A percentile compares a stretch with the other conserved stretches of the same genome.
These are phyloP conservation scores for Pseudofabraea citricarpa DNA, from an alignment of 2,329 filamentous ascomycete species.

Conservation along the genomic window DNA sequence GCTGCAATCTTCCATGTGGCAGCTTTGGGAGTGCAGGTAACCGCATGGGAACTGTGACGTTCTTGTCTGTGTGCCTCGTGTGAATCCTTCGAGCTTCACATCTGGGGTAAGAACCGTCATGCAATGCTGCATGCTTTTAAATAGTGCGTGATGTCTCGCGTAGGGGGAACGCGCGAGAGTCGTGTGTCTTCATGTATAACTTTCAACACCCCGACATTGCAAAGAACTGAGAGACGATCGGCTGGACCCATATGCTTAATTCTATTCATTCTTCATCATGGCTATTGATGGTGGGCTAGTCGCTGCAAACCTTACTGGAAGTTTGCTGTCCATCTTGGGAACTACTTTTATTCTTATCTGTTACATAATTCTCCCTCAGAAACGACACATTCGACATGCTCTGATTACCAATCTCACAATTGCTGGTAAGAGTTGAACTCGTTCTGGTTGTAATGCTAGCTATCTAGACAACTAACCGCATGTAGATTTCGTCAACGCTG, in stretches of 20 bases:
- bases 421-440: neutral
- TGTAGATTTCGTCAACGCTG: slow-evolving; percentile 1
- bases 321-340: neutral
- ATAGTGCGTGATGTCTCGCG: too few species aligned
- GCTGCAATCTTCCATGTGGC: too few species aligned
- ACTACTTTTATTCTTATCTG: neutral
- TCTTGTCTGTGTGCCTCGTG: too few species aligned
- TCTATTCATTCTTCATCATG: neutral
- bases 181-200: too few species aligned
- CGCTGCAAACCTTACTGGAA: neutral
- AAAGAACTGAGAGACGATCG: too few species aligned
- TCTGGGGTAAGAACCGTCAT: neutral
- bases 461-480: neutral
- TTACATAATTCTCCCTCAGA: slow-evolving; percentile 1
- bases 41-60: too few species aligned
- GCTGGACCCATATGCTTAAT: too few species aligned
- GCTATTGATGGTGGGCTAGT: neutral
- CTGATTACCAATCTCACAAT: neutral
- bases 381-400: neutral
- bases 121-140: neutral
- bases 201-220: too few species aligned
- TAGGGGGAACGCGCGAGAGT: too few species aligned
- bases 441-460: neutral
- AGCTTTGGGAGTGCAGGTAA: too few species aligned
- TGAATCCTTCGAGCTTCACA: too few species aligned